Conservation (phyloP, 2,329 filamentous ascomycete genomes). For the Aspergillus sp. region DNA sequence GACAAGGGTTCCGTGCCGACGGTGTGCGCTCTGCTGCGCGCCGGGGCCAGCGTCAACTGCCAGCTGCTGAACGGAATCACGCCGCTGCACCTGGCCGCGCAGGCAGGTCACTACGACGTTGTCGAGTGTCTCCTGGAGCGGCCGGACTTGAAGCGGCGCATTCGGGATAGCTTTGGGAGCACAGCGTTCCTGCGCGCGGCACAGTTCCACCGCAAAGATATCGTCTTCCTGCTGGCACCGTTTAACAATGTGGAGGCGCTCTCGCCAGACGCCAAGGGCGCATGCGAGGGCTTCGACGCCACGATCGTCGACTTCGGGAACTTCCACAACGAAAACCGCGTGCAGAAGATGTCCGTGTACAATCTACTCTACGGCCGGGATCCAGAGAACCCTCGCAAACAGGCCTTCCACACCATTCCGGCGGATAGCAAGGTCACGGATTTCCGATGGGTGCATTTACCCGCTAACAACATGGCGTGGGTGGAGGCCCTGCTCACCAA, state of each 20-base stretch:
- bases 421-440: slow-evolving; percentile 41
- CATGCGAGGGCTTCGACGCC: slow-evolving; percentile 44
- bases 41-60: slow-evolving; percentile 30
- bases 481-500: slow-evolving; percentile 57
- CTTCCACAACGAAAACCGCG: slow-evolving; percentile 36
- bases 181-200: slow-evolving; percentile 35
- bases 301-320: slow-evolving; percentile 48
- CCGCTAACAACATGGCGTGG: slow-evolving; percentile 51
- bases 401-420: slow-evolving; percentile 40
- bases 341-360: slow-evolving; percentile 43
- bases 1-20: slow-evolving; percentile 42
- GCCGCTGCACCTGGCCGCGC: slow-evolving; percentile 33
- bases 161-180: slow-evolving; percentile 33
- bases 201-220: slow-evolving; percentile 31
- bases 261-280: slow-evolving; percentile 34
- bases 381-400: slow-evolving; percentile 36
- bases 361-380: slow-evolving; percentile 48
- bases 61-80: slow-evolving; percentile 33
- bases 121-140: slow-evolving; percentile 29
- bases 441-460: slow-evolving; percentile 48
- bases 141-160: slow-evolving; percentile 22
- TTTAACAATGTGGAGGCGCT: slow-evolving; percentile 31
- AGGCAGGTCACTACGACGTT: slow-evolving; percentile 31
- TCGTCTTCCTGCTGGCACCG: slow-evolving; percentile 28
- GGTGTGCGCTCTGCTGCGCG: slow-evolving; percentile 36